Evolutionary conservation across 2,329 filamentous ascomycete genomes (phyloP).

Genomic region (Pseudogymnoascus sp.): DNA sequence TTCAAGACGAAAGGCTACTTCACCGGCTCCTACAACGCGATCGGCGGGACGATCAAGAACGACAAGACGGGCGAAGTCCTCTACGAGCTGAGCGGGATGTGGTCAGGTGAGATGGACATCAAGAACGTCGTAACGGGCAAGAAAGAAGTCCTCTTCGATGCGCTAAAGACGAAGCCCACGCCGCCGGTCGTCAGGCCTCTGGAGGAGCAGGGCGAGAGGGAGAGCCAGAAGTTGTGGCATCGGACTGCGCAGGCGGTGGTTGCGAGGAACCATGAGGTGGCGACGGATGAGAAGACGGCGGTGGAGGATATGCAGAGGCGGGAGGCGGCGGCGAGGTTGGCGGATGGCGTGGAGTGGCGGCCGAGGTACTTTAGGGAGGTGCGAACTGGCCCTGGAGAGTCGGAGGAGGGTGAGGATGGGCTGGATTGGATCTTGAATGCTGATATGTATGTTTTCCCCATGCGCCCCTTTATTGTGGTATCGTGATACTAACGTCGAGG

Average conservation of each 20-base stretch:
- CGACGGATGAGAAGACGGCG: slow-evolving; percentile 92
- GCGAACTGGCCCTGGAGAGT: slow-evolving; percentile 58
- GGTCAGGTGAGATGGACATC: slow-evolving; percentile 92
- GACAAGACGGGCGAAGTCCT: slow-evolving; percentile 77
- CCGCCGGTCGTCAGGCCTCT: slow-evolving; percentile 67
- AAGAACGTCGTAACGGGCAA: slow-evolving; percentile 86
- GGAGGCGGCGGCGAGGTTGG: slow-evolving; percentile 71
- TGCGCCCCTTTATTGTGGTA: not conserved
- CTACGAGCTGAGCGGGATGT: slow-evolving; percentile 87
- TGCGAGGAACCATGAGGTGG: slow-evolving; percentile 75
- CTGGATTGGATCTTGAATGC: slow-evolving; percentile 94
- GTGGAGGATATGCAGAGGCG: slow-evolving; percentile 89
- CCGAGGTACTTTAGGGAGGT: slow-evolving; percentile 78
- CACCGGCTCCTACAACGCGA: slow-evolving; percentile 90
- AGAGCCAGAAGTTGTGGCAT: slow-evolving; percentile 83
- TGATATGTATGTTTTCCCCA: slow-evolving; percentile 54
- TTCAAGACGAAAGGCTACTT: slow-evolving; percentile 99
- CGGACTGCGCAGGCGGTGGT: slow-evolving; percentile 75
- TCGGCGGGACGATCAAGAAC: slow-evolving; percentile 84
- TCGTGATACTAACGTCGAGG: not conserved
- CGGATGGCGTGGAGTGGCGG: slow-evolving; percentile 78
- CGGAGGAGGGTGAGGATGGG: slow-evolving; percentile 76
- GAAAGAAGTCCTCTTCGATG: slow-evolving; percentile 85
- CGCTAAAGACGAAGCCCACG: slow-evolving; percentile 67
- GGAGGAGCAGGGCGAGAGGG: slow-evolving; percentile 78